These are phyloP conservation scores for Pichia cactophila DNA, from an alignment of 1,139 yeast species.

Conservation along the genomic window DNA sequence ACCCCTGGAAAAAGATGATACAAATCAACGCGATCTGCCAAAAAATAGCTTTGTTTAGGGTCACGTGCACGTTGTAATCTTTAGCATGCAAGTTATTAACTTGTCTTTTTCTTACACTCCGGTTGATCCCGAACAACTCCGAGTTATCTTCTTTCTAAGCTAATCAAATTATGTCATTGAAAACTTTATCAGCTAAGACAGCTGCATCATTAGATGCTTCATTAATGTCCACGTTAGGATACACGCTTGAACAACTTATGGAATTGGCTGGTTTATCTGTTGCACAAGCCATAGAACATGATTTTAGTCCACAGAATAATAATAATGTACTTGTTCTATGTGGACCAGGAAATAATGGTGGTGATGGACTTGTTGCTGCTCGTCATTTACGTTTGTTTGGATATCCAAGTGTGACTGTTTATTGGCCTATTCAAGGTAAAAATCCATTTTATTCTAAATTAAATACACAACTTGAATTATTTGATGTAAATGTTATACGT, in stretches of 20 bases:
- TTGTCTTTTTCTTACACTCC: too few species aligned
- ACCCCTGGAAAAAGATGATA: too few species aligned
- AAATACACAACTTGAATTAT: slow-evolving; percentile 49
- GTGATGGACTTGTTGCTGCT: slow-evolving; percentile 95
- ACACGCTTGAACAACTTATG: slow-evolving; percentile 90
- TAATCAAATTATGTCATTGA: slow-evolving; percentile 22
- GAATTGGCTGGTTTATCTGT: slow-evolving; percentile 94
- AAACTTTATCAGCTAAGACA: slow-evolving; percentile 50
- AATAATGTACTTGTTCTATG: slow-evolving; percentile 58
- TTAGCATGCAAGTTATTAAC: too few species aligned
- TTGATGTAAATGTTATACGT: slow-evolving; percentile 41
- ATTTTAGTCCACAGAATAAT: slow-evolving; percentile 46
- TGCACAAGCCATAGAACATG: slow-evolving; percentile 71
- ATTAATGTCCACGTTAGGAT: slow-evolving; percentile 72
- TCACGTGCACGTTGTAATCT: too few species aligned
- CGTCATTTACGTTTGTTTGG: slow-evolving; percentile 81
- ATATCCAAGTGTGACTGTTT: slow-evolving; percentile 55
- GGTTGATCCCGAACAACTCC: neutral
- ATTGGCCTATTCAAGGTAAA: slow-evolving; percentile 56
- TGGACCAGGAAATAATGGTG: slow-evolving; percentile 97
- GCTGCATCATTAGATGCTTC: slow-evolving; percentile 81
- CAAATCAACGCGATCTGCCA: too few species aligned
- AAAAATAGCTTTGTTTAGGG: too few species aligned
- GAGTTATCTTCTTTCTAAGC: neutral
- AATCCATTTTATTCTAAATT: slow-evolving; percentile 39